Percentiles rank a stretch among this genome's conserved stretches.
These are phyloP conservation scores for Guadua angustifolia DNA, from an alignment of 176 grass and related monocot genomes.

Conservation along the genomic window DNA sequence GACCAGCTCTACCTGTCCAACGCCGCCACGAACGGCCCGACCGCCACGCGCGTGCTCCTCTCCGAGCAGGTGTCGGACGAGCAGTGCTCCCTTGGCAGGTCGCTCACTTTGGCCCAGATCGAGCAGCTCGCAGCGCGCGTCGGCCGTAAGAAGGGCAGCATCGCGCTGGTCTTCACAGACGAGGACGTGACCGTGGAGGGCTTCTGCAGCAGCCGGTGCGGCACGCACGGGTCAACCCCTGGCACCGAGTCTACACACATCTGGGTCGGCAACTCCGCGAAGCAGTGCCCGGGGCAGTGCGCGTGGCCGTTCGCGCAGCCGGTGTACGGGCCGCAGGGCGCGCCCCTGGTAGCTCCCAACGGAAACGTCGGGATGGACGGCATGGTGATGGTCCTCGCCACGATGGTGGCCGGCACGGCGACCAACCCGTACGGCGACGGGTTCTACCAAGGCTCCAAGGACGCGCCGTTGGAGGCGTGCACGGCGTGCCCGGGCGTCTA, in stretches of 20 bases:
- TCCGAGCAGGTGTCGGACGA: conserved; percentile 52
- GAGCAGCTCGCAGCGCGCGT: conserved; percentile 46
- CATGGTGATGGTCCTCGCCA: conserved; percentile 56
- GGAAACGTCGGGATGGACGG: conserved; percentile 65
- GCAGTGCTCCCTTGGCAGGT: conserved; percentile 42
- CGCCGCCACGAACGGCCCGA: not conserved
- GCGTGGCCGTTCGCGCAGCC: conserved; percentile 72
- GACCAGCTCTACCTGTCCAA: conserved; percentile 59
- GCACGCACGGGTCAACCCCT: conserved; percentile 31
- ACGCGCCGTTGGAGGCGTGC: conserved; percentile 56
- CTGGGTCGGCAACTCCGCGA: conserved; percentile 56
- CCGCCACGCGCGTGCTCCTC: conserved; percentile 39
- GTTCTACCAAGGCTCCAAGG: conserved; percentile 60
- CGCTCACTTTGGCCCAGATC: conserved; percentile 50
- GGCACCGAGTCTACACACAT: conserved; percentile 38
- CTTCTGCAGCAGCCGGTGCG: conserved; percentile 71
- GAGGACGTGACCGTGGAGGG: conserved; percentile 53
- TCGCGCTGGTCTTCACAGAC: conserved; percentile 57
- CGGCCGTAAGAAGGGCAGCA: conserved; percentile 10
- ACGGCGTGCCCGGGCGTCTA: conserved; percentile 63
- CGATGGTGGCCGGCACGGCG: conserved; percentile 59
- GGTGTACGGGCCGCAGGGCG: conserved; percentile 58
- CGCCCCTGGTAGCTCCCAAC: conserved; percentile 58
- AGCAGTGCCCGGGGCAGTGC: conserved; percentile 67
- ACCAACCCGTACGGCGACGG: conserved; percentile 62